Percentiles rank a stretch among this genome's conserved stretches.
Evolutionary conservation across 225 moss, liverwort and hornwort genomes (phyloP).

Genomic region (Polytrichum commune): DNA sequence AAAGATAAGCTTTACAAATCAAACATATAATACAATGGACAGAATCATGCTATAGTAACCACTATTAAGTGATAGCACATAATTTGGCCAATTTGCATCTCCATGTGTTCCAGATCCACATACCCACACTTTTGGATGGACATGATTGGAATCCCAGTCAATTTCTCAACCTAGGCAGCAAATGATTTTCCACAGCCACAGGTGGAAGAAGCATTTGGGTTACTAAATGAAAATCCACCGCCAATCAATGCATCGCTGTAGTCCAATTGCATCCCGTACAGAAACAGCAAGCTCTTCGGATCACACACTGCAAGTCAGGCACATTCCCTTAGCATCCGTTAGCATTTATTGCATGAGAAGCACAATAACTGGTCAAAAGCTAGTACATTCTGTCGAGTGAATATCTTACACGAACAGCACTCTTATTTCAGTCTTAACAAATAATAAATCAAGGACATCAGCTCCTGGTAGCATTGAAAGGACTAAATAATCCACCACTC

Average conservation of each 20-base stretch:
- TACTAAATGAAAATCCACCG: constrained; percentile 96
- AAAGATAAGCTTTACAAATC: constrained; percentile 10
- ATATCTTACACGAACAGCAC: no score
- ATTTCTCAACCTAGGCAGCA: constrained; percentile 51
- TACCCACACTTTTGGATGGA: constrained; percentile 3
- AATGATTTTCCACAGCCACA: constrained; percentile 99
- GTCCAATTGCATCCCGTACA: constrained; percentile 95
- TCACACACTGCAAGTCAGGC: constrained; percentile 68
- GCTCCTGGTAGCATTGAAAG: no score
- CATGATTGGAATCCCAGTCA: neutral
- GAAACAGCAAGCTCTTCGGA: constrained; percentile 95
- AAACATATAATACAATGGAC: constrained; percentile 28
- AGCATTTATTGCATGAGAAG: no score
- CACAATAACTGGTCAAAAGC: no score
- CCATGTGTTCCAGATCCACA: constrained; percentile 12
- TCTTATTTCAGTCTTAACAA: no score
- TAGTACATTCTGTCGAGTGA: no score
- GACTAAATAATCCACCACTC: neutral
- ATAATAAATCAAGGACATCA: no score
- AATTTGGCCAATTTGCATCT: constrained; percentile 14
- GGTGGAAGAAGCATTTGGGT: constrained; percentile 90
- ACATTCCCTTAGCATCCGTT: neutral
- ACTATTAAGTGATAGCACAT: neutral
- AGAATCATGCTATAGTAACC: constrained; percentile 10
- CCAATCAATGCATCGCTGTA: constrained; percentile 98